Evolutionary conservation across 2,329 filamentous ascomycete genomes (phyloP).

Genomic region (Trichoderma citrinoviride): DNA sequence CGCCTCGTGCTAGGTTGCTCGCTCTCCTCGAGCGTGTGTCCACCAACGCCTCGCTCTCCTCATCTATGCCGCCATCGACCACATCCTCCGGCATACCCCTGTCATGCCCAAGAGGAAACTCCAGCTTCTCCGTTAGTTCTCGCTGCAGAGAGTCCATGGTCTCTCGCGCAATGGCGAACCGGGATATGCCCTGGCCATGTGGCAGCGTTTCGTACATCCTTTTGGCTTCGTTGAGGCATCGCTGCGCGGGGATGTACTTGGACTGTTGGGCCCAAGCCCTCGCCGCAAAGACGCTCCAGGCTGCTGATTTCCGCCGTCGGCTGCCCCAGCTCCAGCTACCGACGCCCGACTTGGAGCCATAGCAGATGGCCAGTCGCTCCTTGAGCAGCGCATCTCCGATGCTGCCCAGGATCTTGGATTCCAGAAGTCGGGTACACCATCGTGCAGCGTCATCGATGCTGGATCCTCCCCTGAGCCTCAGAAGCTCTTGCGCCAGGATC

Average conservation of each 20-base stretch:
- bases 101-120: slow-evolving; percentile 31
- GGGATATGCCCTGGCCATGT: slow-evolving; percentile 50
- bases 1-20: slow-evolving; percentile 51
- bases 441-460: slow-evolving; percentile 82
- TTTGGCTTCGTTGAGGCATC: slow-evolving; percentile 69
- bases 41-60: slow-evolving; percentile 55
- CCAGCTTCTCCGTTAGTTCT: slow-evolving; percentile 48
- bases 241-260: slow-evolving; percentile 74
- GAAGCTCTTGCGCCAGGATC: slow-evolving; percentile 73
- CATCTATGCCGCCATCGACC: slow-evolving; percentile 45
- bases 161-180: slow-evolving; percentile 50
- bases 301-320: slow-evolving; percentile 77
- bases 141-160: slow-evolving; percentile 54
- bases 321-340: slow-evolving; percentile 67
- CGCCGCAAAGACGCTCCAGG: slow-evolving; percentile 82
- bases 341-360: slow-evolving; percentile 67
- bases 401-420: slow-evolving; percentile 69
- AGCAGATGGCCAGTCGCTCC: slow-evolving; percentile 83
- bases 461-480: slow-evolving; percentile 74
- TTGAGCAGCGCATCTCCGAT: slow-evolving; percentile 80
- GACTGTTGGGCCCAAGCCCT: slow-evolving; percentile 78
- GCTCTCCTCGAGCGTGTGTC: slow-evolving; percentile 53
- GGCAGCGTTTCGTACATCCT: slow-evolving; percentile 52
- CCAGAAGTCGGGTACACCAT: slow-evolving; percentile 79
- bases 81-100: slow-evolving; percentile 40